These are phyloP conservation scores for Sordaria brevicollis DNA, from an alignment of 495 filamentous ascomycete species.

Conservation along the genomic window DNA sequence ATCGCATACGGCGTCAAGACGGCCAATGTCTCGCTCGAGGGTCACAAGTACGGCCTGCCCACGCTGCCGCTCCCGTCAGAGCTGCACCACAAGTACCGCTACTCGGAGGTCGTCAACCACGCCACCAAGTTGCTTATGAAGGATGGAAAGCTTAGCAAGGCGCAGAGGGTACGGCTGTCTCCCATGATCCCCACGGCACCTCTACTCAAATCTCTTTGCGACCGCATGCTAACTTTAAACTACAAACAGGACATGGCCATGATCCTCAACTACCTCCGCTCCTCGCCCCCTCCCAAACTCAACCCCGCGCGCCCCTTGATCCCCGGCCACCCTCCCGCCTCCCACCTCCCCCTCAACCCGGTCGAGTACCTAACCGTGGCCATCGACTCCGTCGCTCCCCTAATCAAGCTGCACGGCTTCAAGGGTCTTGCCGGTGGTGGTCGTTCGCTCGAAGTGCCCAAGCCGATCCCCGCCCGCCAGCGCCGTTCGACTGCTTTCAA, in stretches of 20 bases:
- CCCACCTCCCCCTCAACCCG: conserved; percentile 67
- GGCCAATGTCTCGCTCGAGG: conserved; percentile 27
- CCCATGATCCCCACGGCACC: neutral
- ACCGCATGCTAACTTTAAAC: neutral
- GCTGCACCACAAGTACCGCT: conserved; percentile 60
- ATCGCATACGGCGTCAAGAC: conserved; percentile 21
- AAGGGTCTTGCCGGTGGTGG: conserved; percentile 82
- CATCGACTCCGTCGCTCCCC: conserved; percentile 92
- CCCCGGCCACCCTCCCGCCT: conserved; percentile 57
- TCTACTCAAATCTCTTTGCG: neutral
- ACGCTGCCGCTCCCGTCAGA: conserved; percentile 49
- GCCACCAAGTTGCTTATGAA: conserved; percentile 84
- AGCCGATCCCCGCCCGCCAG: conserved; percentile 62
- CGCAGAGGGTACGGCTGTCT: conserved; percentile 59
- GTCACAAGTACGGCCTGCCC: conserved; percentile 68
- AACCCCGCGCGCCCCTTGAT: conserved; percentile 61
- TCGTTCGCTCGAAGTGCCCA: conserved; percentile 67
- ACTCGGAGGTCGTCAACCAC: conserved; percentile 73
- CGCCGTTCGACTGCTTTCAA: conserved; percentile 64
- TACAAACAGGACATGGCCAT: conserved; percentile 64
- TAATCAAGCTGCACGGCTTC: conserved; percentile 64
- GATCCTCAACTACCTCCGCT: conserved; percentile 82
- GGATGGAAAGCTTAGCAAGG: conserved; percentile 73
- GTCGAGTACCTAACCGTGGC: conserved; percentile 71
- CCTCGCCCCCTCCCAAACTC: conserved; percentile 61